These are phyloP conservation scores for Globisporangium paddicum DNA, from an alignment of 352 stramenopile genomes.

Conservation along the genomic window DNA sequence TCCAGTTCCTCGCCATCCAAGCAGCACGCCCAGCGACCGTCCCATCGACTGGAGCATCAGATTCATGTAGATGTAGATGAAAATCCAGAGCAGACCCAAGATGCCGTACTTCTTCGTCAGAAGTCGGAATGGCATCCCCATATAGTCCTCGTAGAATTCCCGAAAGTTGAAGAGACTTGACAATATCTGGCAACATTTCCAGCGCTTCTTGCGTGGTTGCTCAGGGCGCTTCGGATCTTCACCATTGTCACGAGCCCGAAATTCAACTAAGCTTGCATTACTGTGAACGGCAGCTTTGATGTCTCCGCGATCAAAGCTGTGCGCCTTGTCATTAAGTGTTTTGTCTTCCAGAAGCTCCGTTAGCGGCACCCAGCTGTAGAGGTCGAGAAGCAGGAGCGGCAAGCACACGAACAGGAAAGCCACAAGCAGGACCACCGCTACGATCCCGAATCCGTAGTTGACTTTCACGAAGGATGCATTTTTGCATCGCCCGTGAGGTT, in stretches of 20 bases:
- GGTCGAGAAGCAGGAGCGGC: slow-evolving; percentile 45
- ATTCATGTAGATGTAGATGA: slow-evolving; percentile 44
- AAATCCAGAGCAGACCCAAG: slow-evolving; percentile 33
- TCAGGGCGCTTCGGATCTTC: background rate
- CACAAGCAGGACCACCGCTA: slow-evolving; percentile 30
- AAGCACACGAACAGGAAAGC: slow-evolving; percentile 50
- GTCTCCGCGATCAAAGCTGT: slow-evolving; percentile 23
- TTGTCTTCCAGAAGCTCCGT: slow-evolving; percentile 32
- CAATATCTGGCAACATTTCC: too few species aligned
- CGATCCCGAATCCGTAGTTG: slow-evolving; percentile 40
- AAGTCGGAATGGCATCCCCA: slow-evolving; percentile 18
- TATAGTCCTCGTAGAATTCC: slow-evolving; percentile 42
- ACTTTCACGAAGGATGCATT: slow-evolving; percentile 19
- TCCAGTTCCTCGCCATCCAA: slow-evolving; percentile 29
- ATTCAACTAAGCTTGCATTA: slow-evolving; percentile 44
- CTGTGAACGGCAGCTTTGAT: slow-evolving; percentile 51
- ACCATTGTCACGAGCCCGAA: background rate
- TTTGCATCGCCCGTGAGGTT: slow-evolving; percentile 9
- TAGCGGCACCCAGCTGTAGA: slow-evolving; percentile 55
- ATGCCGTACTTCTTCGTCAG: slow-evolving; percentile 39
- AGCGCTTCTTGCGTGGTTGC: too few species aligned
- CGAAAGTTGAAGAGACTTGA: slow-evolving; percentile 10
- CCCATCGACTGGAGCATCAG: slow-evolving; percentile 49
- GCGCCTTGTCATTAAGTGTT: slow-evolving; percentile 19
- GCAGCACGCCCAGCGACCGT: slow-evolving; percentile 28